Percentiles rank a stretch among this genome's conserved stretches.
These are phyloP conservation scores for Lasiosphaeria miniovina DNA, from an alignment of 495 filamentous ascomycete species.

Conservation along the genomic window DNA sequence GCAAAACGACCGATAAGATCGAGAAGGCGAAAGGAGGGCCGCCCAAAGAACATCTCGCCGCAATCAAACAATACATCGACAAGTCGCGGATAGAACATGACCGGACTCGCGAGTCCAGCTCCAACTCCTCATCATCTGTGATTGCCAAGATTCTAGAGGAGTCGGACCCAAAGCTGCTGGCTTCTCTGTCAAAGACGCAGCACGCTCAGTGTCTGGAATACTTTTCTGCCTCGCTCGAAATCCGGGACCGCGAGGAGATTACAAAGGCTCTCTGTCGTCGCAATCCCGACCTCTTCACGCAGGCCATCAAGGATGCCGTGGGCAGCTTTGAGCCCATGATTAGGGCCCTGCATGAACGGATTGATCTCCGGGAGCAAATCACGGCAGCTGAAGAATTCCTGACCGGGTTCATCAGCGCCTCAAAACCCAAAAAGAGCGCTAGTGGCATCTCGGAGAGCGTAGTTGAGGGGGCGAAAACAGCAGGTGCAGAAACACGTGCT, in stretches of 20 bases:
- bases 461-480: conserved; percentile 11
- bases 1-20: conserved; percentile 51
- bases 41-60: conserved; percentile 45
- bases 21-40: conserved; percentile 49
- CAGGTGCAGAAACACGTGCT: conserved; percentile 19
- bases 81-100: conserved; percentile 48
- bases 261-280: conserved; percentile 53
- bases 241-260: conserved; percentile 61
- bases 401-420: conserved; percentile 54
- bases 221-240: conserved; percentile 52
- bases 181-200: conserved; percentile 44
- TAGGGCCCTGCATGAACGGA: conserved; percentile 57
- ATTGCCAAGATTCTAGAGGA: conserved; percentile 47
- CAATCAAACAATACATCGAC: conserved; percentile 48
- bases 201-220: conserved; percentile 58
- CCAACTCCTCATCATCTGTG: conserved; percentile 42
- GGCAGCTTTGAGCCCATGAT: conserved; percentile 65
- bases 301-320: conserved; percentile 53
- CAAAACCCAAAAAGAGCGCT: conserved; percentile 30
- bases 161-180: conserved; percentile 23
- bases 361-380: conserved; percentile 60
- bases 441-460: not conserved
- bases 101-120: conserved; percentile 40
- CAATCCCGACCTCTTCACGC: conserved; percentile 58
- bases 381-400: conserved; percentile 57